phyloP scores from a whole-genome alignment of 176 grass and related monocot genomes.

The Puya raimondii region DNA sequence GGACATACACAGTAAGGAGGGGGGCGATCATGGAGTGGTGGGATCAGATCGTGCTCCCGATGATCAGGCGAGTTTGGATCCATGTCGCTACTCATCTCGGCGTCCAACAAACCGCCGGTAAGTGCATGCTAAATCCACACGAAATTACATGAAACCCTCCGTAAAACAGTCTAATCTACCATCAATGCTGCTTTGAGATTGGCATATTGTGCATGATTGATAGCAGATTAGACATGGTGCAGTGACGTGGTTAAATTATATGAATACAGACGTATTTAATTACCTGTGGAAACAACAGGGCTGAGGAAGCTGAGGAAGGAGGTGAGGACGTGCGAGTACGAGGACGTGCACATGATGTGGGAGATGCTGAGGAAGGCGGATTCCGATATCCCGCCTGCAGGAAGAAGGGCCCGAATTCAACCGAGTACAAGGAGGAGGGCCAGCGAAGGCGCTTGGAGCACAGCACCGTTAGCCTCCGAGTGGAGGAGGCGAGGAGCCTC shows the following conservation, averaged over 20 bases:
- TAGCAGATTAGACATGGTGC: too few species aligned
- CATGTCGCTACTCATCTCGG: not conserved
- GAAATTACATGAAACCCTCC: too few species aligned
- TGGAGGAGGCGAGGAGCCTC: too few species aligned
- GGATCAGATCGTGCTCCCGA: not conserved
- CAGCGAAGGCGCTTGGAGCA: too few species aligned
- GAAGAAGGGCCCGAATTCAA: slow-evolving; percentile 12
- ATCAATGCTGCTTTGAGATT: too few species aligned
- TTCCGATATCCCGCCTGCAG: slow-evolving; percentile 22
- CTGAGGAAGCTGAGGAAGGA: slow-evolving; percentile 72
- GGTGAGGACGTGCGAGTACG: slow-evolving; percentile 88
- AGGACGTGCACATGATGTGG: slow-evolving; percentile 84
- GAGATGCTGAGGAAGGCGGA: slow-evolving; percentile 62
- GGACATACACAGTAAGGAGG: not conserved
- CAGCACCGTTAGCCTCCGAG: too few species aligned
- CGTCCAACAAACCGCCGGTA: slow-evolving; percentile 1
- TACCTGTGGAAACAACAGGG: slow-evolving; percentile 21
- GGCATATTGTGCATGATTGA: too few species aligned
- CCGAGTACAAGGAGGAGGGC: too few species aligned
- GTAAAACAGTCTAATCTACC: too few species aligned
- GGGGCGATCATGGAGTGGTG: not conserved
- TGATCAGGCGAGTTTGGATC: not conserved
- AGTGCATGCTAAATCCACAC: not conserved
- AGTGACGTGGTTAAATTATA: too few species aligned
- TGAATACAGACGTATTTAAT: too few species aligned